phyloP scores from a whole-genome alignment of 768 basidiomycete genomes.

The Amanita rimosa region DNA sequence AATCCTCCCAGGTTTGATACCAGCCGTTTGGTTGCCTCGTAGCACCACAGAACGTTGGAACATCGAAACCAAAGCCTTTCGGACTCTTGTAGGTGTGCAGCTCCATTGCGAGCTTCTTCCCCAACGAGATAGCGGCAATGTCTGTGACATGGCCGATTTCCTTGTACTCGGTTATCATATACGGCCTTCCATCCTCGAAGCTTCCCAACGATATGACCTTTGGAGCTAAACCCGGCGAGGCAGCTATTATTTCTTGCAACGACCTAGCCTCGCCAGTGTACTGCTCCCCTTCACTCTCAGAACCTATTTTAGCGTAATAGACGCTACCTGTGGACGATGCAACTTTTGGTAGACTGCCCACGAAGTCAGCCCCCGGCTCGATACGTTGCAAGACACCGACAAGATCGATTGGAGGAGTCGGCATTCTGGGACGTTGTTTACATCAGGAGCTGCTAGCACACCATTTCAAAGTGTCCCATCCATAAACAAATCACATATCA shows the following conservation, averaged over 20 bases:
- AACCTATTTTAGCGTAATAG: slow-evolving; percentile 58
- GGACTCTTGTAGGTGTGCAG: slow-evolving; percentile 45
- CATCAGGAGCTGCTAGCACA: background rate
- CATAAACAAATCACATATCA: background rate
- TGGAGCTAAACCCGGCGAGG: slow-evolving; percentile 63
- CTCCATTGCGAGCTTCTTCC: slow-evolving; percentile 52
- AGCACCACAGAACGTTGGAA: slow-evolving; percentile 69
- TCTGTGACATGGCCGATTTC: slow-evolving; percentile 36
- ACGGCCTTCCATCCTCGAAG: slow-evolving; percentile 32
- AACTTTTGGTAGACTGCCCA: slow-evolving; percentile 32
- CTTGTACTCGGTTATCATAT: slow-evolving; percentile 70
- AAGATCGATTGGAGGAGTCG: slow-evolving; percentile 22
- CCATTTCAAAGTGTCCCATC: too few relatives aligned
- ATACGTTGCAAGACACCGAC: slow-evolving; percentile 32
- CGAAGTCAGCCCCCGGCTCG: slow-evolving; percentile 41
- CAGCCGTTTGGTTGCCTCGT: slow-evolving; percentile 66
- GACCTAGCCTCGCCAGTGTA: slow-evolving; percentile 61
- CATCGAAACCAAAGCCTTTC: slow-evolving; percentile 55
- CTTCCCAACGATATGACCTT: slow-evolving; percentile 39
- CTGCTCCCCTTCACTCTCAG: slow-evolving; percentile 44
- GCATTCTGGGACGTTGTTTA: background rate
- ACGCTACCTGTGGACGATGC: slow-evolving; percentile 42
- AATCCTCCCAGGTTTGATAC: slow-evolving; percentile 61
- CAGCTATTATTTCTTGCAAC: slow-evolving; percentile 45
- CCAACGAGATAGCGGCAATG: slow-evolving; percentile 37